Conservation (phyloP, 257 asterid genomes). For the Solanum neorickii region DNA sequence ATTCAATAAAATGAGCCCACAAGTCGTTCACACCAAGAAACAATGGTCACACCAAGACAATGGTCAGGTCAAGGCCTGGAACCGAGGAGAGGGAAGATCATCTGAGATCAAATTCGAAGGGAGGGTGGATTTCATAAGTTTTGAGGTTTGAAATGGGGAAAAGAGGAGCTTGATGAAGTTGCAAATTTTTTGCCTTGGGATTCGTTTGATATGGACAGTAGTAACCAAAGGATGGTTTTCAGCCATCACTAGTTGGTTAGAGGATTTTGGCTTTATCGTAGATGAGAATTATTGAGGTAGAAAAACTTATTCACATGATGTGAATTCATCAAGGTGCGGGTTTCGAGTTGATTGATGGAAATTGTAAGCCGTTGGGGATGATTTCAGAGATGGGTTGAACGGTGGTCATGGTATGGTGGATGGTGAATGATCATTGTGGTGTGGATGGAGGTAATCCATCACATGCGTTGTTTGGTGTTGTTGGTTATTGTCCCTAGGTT, state of each 20-base stretch:
- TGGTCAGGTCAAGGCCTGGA: too few species aligned
- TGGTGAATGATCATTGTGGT: slow-evolving; percentile 1
- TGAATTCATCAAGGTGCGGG: slow-evolving; percentile 15
- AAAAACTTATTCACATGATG: slow-evolving; percentile 17
- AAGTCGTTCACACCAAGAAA: too few species aligned
- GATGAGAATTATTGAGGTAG: neutral
- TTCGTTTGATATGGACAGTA: too few species aligned
- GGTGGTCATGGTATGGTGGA: slow-evolving; percentile 5
- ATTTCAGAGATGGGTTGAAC: slow-evolving; percentile 5
- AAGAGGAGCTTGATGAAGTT: too few species aligned
- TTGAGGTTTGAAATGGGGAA: too few species aligned
- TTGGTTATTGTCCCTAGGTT: slow-evolving; percentile 28
- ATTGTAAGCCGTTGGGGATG: neutral
- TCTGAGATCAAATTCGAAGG: too few species aligned
- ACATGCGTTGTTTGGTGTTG: slow-evolving; percentile 5
- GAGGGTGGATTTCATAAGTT: too few species aligned
- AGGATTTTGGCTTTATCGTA: slow-evolving; percentile 29
- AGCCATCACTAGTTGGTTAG: neutral
- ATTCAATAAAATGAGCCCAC: too few species aligned
- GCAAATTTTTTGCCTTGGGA: too few species aligned
- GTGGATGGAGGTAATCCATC: slow-evolving; percentile 24
- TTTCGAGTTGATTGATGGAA: slow-evolving; percentile 7
- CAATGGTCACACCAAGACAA: too few species aligned
- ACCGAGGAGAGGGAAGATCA: too few species aligned
- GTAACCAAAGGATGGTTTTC: too few species aligned